Conservation (phyloP, 148 eudicot species). For the Vaccinium macrocarpon region DNA sequence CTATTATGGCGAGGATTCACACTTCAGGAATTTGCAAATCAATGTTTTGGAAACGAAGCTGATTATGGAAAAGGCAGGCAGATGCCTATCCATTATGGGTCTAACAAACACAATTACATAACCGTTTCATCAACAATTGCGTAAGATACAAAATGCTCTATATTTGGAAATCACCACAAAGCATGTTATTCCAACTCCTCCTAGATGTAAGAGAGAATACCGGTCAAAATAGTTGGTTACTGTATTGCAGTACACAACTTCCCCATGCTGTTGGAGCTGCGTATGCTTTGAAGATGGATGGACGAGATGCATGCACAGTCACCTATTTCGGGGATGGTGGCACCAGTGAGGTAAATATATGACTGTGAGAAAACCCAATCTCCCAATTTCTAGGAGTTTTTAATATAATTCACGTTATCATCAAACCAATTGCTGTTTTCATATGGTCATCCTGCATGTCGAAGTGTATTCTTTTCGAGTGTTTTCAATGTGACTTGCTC, state of each 20-base stretch:
- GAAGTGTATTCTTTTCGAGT: background rate
- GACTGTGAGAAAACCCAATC: background rate
- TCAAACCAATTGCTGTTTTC: background rate
- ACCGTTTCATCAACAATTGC: conserved; percentile 4
- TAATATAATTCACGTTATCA: background rate
- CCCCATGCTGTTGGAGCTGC: conserved; percentile 10
- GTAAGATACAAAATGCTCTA: background rate
- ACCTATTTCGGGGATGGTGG: conserved; percentile 9
- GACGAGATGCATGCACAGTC: conserved; percentile 4
- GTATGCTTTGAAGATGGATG: conserved; percentile 8
- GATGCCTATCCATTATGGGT: conserved; percentile 9
- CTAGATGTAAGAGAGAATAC: background rate
- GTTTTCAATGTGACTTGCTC: background rate
- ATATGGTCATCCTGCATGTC: background rate
- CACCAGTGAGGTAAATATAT: conserved; percentile 8
- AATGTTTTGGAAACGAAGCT: conserved; percentile 9
- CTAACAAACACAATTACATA: conserved; percentile 8
- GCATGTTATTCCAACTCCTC: background rate
- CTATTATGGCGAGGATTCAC: conserved; percentile 5
- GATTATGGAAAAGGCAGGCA: conserved; percentile 6
- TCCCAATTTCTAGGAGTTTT: background rate
- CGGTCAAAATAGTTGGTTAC: background rate
- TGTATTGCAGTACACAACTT: conserved; percentile 6
- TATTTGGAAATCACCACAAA: background rate
- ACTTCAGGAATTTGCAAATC: conserved; percentile 6